Evolutionary conservation across 495 filamentous ascomycete genomes (phyloP).

Genomic region (Neurospora tetrasperma): DNA sequence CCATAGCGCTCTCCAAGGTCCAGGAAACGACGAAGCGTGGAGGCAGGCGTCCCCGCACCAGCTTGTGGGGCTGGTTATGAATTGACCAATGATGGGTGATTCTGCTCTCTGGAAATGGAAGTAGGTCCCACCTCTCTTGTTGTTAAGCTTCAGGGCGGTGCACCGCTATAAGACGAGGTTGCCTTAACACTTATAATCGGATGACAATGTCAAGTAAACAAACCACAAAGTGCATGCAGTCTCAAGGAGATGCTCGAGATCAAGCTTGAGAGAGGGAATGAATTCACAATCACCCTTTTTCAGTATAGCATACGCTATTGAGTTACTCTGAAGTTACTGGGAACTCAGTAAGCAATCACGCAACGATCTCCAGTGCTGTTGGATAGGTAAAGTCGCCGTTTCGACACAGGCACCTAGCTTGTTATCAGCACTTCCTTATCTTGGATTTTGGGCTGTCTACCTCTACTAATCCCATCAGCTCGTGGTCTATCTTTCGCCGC

Average conservation of each 20-base stretch:
- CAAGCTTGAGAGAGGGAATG: not conserved
- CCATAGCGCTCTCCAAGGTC: not conserved
- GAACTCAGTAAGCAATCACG: not conserved
- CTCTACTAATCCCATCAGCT: not conserved
- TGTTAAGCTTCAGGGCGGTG: not conserved
- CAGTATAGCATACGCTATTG: not conserved
- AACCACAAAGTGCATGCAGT: not conserved
- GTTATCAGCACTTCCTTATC: not conserved
- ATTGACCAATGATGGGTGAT: conserved; percentile 1
- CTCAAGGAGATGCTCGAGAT: not conserved
- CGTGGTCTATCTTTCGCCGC: not conserved
- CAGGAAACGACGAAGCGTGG: not conserved
- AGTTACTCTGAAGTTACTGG: not conserved
- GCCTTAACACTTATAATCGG: not conserved
- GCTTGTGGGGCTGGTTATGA: not conserved
- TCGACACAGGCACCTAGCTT: not conserved
- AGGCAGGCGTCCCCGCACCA: not conserved
- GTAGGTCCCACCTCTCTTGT: not conserved
- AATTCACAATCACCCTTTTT: not conserved
- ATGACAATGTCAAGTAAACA: not conserved
- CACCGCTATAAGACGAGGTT: not conserved
- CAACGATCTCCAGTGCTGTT: not conserved
- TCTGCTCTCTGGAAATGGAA: not conserved
- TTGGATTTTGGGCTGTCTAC: not conserved
- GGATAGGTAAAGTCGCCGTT: not conserved